Evolutionary conservation across 176 grass and related monocot genomes (phyloP), one percentile per base, ranked within the genome.

Genomic region (Aechmea fasciata): DNA sequence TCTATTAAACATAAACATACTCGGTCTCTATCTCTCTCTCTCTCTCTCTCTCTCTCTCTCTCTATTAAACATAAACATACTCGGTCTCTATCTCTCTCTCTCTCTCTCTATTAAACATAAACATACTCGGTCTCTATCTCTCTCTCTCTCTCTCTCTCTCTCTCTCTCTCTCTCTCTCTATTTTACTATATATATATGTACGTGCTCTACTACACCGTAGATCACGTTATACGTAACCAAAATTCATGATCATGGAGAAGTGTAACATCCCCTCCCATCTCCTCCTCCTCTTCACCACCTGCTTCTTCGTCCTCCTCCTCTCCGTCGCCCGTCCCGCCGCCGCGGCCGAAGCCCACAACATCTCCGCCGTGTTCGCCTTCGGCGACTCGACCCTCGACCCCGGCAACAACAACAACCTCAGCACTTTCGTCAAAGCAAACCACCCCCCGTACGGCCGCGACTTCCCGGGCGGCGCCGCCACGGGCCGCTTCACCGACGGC

Each of bases 331-430:
- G 52, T 52, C 3, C 8, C 9, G 3, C 1, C 13, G 22, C 22
- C 18, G 2, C 33, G 1, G 10, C 6, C 20, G 2, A 7, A 59
- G 12, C 49, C 11, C 57, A 80, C 14, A 81, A 57, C 72, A 65
- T 88, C 78, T 73, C 80, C 2, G 83, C 80, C 6, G 76, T 95
- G 70, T 95, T 95, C 77, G 87, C 81, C 10, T 90, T 90, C 69
- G 83, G 91, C 24, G 91, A 95, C 75, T 95, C 87, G 0, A 87
- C 91, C 66, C 52, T 95, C 47, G 91, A 95, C 82, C 52, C 84
- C 11, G 91, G 91, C 73, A 95, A 90, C 84, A 95, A 95, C 78
- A 95, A 90, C 81, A 48, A 52, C 10, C 69, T 90, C 33, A 0
- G 0, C 10, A 87, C 87, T 79, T 0, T 80, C n/a, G 73, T 75